Percentiles rank a stretch among this genome's conserved stretches.
phyloP scores from a whole-genome alignment of 2,329 filamentous ascomycete genomes.

The Trichoderma oligosporum region DNA sequence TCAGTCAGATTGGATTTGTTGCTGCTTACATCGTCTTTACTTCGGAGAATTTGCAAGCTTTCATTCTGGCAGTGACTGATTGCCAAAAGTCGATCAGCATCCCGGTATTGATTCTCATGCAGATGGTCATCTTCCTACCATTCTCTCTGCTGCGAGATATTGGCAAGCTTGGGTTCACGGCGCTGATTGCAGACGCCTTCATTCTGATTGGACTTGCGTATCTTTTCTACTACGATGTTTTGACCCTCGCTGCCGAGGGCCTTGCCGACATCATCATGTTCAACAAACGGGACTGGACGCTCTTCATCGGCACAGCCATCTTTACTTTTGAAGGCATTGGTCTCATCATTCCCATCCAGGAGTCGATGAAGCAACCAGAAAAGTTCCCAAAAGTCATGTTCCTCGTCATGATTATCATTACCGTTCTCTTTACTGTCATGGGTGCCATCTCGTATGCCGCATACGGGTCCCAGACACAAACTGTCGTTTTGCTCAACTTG shows the following conservation, averaged over 20 bases:
- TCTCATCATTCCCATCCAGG: conserved; percentile 95
- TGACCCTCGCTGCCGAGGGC: conserved; percentile 72
- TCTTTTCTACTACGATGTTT: conserved; percentile 90
- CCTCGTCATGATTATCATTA: conserved; percentile 92
- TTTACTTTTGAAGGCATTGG: conserved; percentile 99
- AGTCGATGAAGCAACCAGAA: conserved; percentile 86
- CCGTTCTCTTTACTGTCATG: conserved; percentile 83
- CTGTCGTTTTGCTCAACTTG: conserved; percentile 91
- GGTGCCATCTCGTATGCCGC: conserved; percentile 93
- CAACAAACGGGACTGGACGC: conserved; percentile 87
- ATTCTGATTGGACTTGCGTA: conserved; percentile 90
- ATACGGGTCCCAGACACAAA: conserved; percentile 92
- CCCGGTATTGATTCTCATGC: conserved; percentile 85
- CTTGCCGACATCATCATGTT: conserved; percentile 85
- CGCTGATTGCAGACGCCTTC: conserved; percentile 88
- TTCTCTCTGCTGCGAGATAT: conserved; percentile 94
- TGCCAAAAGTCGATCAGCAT: conserved; percentile 84
- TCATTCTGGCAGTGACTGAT: conserved; percentile 84
- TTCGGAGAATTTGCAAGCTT: conserved; percentile 90
- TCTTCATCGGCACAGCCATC: conserved; percentile 98
- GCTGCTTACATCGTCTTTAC: conserved; percentile 97
- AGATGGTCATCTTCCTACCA: conserved; percentile 91
- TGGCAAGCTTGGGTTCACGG: conserved; percentile 93
- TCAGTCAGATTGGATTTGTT: conserved; percentile 93
- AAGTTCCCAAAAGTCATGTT: conserved; percentile 89